These are phyloP conservation scores for Scenedesmus sp. DNA, from an alignment of 163 green algal genomes.

Conservation along the genomic window DNA sequence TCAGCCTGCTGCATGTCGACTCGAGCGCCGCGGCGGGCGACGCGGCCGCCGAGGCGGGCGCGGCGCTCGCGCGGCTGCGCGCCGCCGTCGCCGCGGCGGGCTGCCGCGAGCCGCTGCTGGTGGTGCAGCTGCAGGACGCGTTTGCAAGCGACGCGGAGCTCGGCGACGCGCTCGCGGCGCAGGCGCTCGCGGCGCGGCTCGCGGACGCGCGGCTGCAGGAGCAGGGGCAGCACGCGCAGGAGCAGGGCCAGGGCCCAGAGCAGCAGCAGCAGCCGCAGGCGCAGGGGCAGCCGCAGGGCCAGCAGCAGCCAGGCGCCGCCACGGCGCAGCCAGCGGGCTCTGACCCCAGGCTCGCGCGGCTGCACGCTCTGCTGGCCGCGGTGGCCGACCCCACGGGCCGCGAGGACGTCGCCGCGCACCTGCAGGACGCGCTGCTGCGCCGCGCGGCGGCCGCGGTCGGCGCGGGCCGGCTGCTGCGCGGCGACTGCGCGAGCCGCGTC, in stretches of 20 bases:
- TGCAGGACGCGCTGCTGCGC: conserved; percentile 62
- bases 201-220: background rate
- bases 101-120: background rate
- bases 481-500: conserved; percentile 57
- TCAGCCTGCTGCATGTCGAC: conserved; percentile 35
- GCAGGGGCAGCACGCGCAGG: background rate
- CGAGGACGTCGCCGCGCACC: conserved; percentile 62
- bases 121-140: conserved; percentile 9
- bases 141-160: too few species aligned
- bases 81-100: conserved; percentile 9
- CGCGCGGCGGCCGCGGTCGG: conserved; percentile 42
- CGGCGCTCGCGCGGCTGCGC: conserved; percentile 4
- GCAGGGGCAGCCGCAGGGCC: too few species aligned
- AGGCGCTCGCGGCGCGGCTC: conserved; percentile 7
- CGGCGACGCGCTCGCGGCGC: background rate
- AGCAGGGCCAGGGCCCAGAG: background rate
- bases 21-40: background rate
- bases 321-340: too few species aligned
- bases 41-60: background rate
- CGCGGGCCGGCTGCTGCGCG: conserved; percentile 58
- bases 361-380: conserved; percentile 1
- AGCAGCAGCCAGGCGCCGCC: background rate
- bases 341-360: conserved; percentile 23
- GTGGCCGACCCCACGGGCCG: conserved; percentile 67
- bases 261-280: background rate